Evolutionary conservation across 1,284 basidiomycete genomes (phyloP).

Genomic region (Marasmius fiardii): DNA sequence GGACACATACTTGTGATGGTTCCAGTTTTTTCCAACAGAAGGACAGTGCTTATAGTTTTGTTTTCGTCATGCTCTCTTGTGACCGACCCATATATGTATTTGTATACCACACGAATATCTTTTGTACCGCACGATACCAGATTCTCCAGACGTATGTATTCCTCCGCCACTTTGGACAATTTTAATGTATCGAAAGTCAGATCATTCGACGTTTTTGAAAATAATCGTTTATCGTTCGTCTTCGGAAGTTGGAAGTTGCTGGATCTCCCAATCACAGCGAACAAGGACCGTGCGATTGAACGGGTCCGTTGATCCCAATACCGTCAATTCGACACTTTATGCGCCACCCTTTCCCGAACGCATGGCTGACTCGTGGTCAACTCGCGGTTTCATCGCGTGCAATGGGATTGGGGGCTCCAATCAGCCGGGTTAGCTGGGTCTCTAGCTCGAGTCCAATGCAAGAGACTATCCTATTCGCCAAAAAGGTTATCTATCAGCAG

Average conservation of each 20-base stretch:
- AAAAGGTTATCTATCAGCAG: no score
- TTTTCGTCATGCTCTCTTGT: not conserved
- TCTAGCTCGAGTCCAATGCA: not conserved
- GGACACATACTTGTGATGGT: not conserved
- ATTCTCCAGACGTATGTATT: no score
- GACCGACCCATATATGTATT: not conserved
- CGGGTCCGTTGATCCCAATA: not conserved
- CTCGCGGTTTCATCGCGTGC: not conserved
- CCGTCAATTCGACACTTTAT: not conserved
- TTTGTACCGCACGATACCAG: no score
- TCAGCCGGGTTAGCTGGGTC: not conserved
- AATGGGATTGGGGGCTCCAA: not conserved
- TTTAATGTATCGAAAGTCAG: no score
- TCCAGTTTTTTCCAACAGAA: not conserved
- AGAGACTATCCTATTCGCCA: no score
- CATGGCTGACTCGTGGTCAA: slow-evolving; percentile 3
- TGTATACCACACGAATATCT: not conserved
- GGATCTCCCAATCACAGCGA: no score
- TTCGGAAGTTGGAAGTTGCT: no score
- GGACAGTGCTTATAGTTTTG: not conserved
- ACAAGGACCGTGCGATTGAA: no score
- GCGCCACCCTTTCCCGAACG: slow-evolving; percentile 3
- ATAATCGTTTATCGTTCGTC: no score
- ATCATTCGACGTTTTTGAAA: no score
- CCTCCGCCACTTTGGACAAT: no score